Base-by-base conservation (phyloP, 169 alveolate species). In the Eimeria mitis region DNA sequence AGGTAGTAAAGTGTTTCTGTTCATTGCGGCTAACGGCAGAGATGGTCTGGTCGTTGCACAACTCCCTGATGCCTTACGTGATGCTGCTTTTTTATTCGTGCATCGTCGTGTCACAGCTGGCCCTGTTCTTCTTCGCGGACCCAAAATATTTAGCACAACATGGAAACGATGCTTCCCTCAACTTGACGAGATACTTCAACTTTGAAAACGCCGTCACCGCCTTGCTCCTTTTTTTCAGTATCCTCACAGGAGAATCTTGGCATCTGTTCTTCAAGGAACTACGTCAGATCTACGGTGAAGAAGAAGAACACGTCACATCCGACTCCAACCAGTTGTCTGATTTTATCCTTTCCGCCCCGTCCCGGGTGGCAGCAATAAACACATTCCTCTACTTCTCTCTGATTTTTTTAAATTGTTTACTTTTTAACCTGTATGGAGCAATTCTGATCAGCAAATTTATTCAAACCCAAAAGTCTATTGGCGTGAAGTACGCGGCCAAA, bases 181-280 rank as follows among this genome's bases (percentile, higher is more conserved):
- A 25, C 44, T 52, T 94, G 49, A 94, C 96, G 70, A 65, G 70
- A 49, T 94, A 83, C 71, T 52, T 63, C 81, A 94, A 94, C 88
- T 94, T 94, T 59, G 47, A 65, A 25, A 70, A 34, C 52, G 63
- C 83, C 70, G 52, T 87, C 70, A 81, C 47, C 70, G 89, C 96
- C 56, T 31, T 94, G 52, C 92, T 94, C 37, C 96, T 94, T 25
- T 59, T 94, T 2, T 47, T 70, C 68, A 71, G 89, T 37, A 56
- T 94, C 63, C 54, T 94, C 49, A 94, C 96, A 23, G 96, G 96
- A 0, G 96, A 94, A 70, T 71, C 89, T 34, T 94, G 96, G 96
- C 65, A 94, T 19, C 75, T 94, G 70, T 73, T 81, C 70, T 42
- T 94, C 54, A 81, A 70, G 49, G 96, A 94, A 83, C 14, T 94